A percentile compares a stretch with the other conserved stretches of the same genome.
These are phyloP conservation scores for Cercis canadensis DNA, from an alignment of 306 rosid genomes.

Conservation along the genomic window DNA sequence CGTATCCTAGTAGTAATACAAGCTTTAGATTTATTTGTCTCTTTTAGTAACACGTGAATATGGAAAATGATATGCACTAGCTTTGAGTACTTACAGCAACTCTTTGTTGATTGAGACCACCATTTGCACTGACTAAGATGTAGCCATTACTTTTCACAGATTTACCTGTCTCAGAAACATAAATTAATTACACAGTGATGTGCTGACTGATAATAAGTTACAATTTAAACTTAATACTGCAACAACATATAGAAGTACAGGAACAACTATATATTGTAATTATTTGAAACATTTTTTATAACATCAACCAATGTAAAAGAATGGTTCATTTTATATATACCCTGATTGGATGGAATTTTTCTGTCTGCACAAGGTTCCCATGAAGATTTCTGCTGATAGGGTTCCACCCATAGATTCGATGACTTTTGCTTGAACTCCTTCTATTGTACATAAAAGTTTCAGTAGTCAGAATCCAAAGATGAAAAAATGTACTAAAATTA, in stretches of 20 bases:
- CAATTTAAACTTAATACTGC: not conserved
- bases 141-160: constrained; percentile 68
- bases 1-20: not conserved
- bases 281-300: constrained; percentile 3
- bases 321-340: constrained; percentile 39
- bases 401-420: constrained; percentile 73
- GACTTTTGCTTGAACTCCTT: constrained; percentile 71
- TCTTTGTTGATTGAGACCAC: constrained; percentile 98
- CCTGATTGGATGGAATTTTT: constrained; percentile 46
- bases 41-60: constrained; percentile 5
- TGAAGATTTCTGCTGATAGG: constrained; percentile 55
- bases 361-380: constrained; percentile 90
- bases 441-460: constrained; percentile 43
- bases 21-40: not conserved
- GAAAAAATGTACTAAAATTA: not conserved
- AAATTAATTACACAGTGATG: constrained; percentile 12
- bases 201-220: too few relatives aligned
- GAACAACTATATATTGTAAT: constrained; percentile 4
- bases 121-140: constrained; percentile 88
- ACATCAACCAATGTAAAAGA: not conserved
- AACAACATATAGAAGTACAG: constrained; percentile 2
- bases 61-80: constrained; percentile 15
- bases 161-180: constrained; percentile 59
- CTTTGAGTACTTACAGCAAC: constrained; percentile 79
- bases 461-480: constrained; percentile 18